phyloP scores from a whole-genome alignment of 805 yeast genomes.

The Ogataea siamensis region DNA sequence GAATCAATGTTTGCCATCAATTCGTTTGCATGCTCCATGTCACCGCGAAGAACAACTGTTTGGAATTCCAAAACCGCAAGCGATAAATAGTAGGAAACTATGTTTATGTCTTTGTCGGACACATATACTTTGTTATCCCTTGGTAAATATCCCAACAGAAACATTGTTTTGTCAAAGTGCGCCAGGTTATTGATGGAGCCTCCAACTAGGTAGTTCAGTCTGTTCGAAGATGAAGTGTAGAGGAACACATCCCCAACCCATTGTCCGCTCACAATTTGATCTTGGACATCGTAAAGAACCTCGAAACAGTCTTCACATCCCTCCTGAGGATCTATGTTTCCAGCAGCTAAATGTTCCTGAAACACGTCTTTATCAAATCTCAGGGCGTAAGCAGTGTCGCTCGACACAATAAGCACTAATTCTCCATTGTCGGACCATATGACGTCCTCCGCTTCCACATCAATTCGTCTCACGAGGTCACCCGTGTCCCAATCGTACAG shows the following conservation, averaged over 20 bases:
- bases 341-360: slow-evolving; percentile 57
- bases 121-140: slow-evolving; percentile 88
- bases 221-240: slow-evolving; percentile 81
- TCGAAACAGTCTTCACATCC: slow-evolving; percentile 88
- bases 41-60: slow-evolving; percentile 93
- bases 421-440: slow-evolving; percentile 95
- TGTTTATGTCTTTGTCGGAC: slow-evolving; percentile 85
- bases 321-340: slow-evolving; percentile 68
- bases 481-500: slow-evolving; percentile 96
- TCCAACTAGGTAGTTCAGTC: slow-evolving; percentile 93
- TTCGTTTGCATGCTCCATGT: slow-evolving; percentile 75
- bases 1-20: slow-evolving; percentile 62
- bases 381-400: slow-evolving; percentile 75
- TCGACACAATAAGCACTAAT: slow-evolving; percentile 69
- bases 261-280: slow-evolving; percentile 79
- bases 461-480: slow-evolving; percentile 78
- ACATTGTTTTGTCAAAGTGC: slow-evolving; percentile 87
- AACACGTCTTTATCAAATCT: slow-evolving; percentile 68
- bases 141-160: slow-evolving; percentile 83
- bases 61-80: slow-evolving; percentile 90
- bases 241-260: slow-evolving; percentile 98
- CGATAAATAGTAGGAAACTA: slow-evolving; percentile 77
- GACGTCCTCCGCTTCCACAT: slow-evolving; percentile 78
- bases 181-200: slow-evolving; percentile 89
- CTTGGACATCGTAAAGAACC: slow-evolving; percentile 77